Conservation (phyloP, 768 basidiomycete species). For the Boletus insuetus region DNA sequence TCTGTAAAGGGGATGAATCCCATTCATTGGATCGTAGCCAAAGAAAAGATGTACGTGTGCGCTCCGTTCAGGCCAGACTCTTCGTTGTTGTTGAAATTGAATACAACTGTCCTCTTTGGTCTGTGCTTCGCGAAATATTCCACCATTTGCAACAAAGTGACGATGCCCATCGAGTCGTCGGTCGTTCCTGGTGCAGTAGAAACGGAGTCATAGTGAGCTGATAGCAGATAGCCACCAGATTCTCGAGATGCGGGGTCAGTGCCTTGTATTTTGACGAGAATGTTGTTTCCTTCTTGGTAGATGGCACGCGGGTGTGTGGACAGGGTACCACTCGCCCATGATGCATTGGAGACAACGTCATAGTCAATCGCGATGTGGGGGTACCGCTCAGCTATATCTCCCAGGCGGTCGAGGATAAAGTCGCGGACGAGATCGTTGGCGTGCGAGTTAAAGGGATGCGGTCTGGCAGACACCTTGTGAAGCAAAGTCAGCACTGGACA, state of each 20-base stretch:
- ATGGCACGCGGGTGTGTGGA: conserved; percentile 21
- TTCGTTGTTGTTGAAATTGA: conserved; percentile 87
- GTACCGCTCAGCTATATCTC: conserved; percentile 41
- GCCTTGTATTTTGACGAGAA: conserved; percentile 63
- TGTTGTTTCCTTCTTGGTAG: conserved; percentile 69
- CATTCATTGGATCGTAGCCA: neutral
- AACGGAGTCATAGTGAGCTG: conserved; percentile 82
- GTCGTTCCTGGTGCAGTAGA: conserved; percentile 73
- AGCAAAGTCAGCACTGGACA: neutral
- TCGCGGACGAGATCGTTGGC: conserved; percentile 66
- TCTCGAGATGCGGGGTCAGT: conserved; percentile 34
- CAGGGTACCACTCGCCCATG: conserved; percentile 35
- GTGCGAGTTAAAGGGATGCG: conserved; percentile 78
- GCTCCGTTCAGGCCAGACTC: conserved; percentile 77
- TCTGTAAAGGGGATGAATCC: conserved; percentile 31
- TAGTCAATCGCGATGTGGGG: conserved; percentile 50
- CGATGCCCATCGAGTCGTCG: conserved; percentile 76
- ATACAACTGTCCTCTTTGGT: conserved; percentile 61
- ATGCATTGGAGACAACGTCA: conserved; percentile 49
- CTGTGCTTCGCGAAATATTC: conserved; percentile 49
- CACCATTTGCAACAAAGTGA: conserved; percentile 62
- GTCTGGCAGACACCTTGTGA: conserved; percentile 57
- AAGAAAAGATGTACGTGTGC: conserved; percentile 44
- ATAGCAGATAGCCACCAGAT: conserved; percentile 59
- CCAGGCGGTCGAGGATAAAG: conserved; percentile 56